Base-by-base conservation (phyloP, 2,329 filamentous ascomycete genomes). In the Fusarium nisikadoi region DNA sequence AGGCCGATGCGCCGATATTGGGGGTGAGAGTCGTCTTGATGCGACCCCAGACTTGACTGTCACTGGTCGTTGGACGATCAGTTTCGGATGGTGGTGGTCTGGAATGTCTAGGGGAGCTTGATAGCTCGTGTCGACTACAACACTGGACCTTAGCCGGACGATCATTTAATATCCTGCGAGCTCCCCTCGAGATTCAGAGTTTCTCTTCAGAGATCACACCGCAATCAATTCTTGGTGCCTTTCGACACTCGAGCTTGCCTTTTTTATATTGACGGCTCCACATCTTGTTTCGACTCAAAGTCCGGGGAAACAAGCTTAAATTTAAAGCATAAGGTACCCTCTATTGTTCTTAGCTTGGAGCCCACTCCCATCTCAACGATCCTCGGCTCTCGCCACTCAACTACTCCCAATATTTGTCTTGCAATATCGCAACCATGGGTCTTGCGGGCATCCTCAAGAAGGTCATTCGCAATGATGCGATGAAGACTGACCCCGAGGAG, bases 391-490 rank as follows among this genome's bases (percentile, higher is more conserved):
- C 57, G 50, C 60, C 53, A 62, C 56, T 39, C 45, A 45, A 29
- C 59, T 13, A 52, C 19, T n/a, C 53, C 38, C 23, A 56, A 57
- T 31, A 66, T 27, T 49, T 47, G 20, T 39, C 42, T 46, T 45
- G n/a, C 52, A 62, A 49, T 17, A 73, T 53, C 61, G 60, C 57
- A 47, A 79, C 41, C 58, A 86, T 87, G 80, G 83, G 81, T 65
- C 72, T 78, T 23, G 79, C 78, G 47, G 80, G 75, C 58, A 78
- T 90, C 72, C 84, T 92, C 62, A 84, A 84, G 74, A 82, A 81
- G 74, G 83, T 92, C 76, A 86, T 92, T 74, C 88, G 88, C 80
- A 93, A 93, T 84, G 90, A 93, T 79, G 89, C 92, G 47, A 93
- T 93, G 88, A 90, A 87, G 77, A 81, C 83, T 39, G 91, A 93